Base-by-base conservation (phyloP, 768 basidiomycete genomes). In the Podaxis sp. region DNA sequence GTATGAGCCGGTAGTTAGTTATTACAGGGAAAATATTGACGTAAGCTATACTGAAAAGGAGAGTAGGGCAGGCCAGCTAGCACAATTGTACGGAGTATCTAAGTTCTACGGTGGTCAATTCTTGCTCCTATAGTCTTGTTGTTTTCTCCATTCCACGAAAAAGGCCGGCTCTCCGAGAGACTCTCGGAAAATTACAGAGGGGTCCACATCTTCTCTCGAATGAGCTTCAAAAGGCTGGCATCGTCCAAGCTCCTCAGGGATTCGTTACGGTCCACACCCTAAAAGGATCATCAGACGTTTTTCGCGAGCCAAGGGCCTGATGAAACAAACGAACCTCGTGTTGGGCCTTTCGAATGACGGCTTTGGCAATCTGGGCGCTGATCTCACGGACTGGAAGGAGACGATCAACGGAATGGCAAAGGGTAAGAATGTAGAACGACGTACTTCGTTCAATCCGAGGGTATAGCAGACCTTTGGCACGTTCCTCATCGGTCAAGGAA, bases 281-380 rank as follows among this genome's bases (percentile, higher is more conserved):
- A 55, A 11, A 53, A 28, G 23, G 21, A 36, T n/a, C 42, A 59
- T 55, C 46, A 59, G 18, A 47, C 27, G 51, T 35, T 32, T 32
- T 32, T 36, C 18, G 58, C 37, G 61, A 50, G 16, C 46, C 18
- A 18, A 28, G 27, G 14, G 7, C 32, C 14, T 51, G 55, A 44
- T 25, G 25, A 50, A 55, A 25, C 7, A 35, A 25, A 13, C 32
- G 27, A 2, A 78, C 83, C 64, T 67, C 88, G 88, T 61, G 86
- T 72, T 95, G 93, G 38, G 93, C 92, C 40, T 85, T 81, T 57
- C 87, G 85, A 68, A 95, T 89, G 60, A 96, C 92, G 47, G 79
- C 76, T 58, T 77, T 76, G 13, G 92, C 90, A 61, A 97, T 90
- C 55, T 79, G 70, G 1, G 84, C 84, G 65, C 88, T 90, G 67